Percentiles rank a stretch among this genome's conserved stretches.
Evolutionary conservation across 495 filamentous ascomycete species (phyloP).

Genomic region (Hypoxylon trugodes): DNA sequence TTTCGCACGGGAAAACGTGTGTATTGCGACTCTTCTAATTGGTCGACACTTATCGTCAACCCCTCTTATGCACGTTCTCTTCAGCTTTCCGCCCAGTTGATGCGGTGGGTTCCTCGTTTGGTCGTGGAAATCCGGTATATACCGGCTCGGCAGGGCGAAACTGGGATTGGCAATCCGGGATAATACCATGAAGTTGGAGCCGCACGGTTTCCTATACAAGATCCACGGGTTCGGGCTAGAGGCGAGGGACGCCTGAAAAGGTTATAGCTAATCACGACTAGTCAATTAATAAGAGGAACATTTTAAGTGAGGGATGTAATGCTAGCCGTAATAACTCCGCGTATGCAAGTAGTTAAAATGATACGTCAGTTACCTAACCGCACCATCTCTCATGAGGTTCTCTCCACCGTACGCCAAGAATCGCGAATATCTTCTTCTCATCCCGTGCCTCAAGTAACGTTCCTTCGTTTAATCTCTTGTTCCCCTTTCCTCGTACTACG

Average conservation of each 20-base stretch:
- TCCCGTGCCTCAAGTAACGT: slow-evolving; percentile 76
- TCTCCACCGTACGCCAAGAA: slow-evolving; percentile 88
- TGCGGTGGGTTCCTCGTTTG: too few species aligned
- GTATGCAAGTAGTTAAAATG: too few species aligned
- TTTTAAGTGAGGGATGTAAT: neutral
- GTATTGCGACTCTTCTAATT: slow-evolving; percentile 22
- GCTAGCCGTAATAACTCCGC: too few species aligned
- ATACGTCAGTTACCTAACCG: slow-evolving; percentile 44
- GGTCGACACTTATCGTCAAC: slow-evolving; percentile 14
- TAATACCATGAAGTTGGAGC: slow-evolving; percentile 12
- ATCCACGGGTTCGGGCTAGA: neutral
- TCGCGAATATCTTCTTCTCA: slow-evolving; percentile 86
- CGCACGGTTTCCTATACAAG: slow-evolving; percentile 4
- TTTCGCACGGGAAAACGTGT: slow-evolving; percentile 32
- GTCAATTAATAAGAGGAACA: too few species aligned
- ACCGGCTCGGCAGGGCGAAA: neutral
- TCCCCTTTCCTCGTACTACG: slow-evolving; percentile 67
- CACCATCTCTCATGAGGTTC: slow-evolving; percentile 83
- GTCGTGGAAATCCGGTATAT: too few species aligned
- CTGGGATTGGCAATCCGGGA: too few species aligned
- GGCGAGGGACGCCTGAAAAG: neutral
- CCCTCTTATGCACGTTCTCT: slow-evolving; percentile 31
- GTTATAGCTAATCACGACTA: too few species aligned
- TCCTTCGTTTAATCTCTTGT: slow-evolving; percentile 74
- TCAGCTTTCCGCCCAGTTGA: neutral